Evolutionary conservation across 305 asterid genomes (phyloP), one percentile per base, ranked within the genome.

Genomic region (Fraxinus platypoda): DNA sequence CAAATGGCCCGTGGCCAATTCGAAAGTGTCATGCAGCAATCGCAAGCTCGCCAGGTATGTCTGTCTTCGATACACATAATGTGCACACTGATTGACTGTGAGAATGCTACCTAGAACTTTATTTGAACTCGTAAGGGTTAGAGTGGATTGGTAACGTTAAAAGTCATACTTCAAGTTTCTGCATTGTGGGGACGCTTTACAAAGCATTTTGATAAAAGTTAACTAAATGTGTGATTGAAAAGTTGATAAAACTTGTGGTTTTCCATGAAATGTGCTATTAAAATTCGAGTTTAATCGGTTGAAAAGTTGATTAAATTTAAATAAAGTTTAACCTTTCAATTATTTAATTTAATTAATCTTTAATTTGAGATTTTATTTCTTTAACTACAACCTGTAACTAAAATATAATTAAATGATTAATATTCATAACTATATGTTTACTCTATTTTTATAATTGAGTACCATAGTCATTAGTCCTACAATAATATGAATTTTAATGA

Each of bases 1-100:
- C 99, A 91, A 83, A 8, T 87, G 84, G 97, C 95, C 25, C 98
- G 97, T 15, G 97, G 97, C 70, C 98, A 94, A 78, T 94, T 95
- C 38, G 97, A 93, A 43, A 87, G 85, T 79, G 88, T 95, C 85
- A 90, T 93, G 98, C 97, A 95, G 83, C 94, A 94, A 85, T 82
- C 97, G 49, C 97, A 94, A 90, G 97, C 95, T 87, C 91, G 86
- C 75, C 96, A 93, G 94, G 97, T 95, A 74, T 71, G 26, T 25
- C 54, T 70, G 12, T 49, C 72, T 78, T 19, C 17, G 31, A 11
- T 15, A 25, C 41, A 70, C 15, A 38, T 7, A 46, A 59, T n/a
- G 19, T 15, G 43, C 37, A 52, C 76, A 34, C 43, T 38, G 17
- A 43, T 64, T 64, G 21, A 30, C 34, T 7, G 9, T 15, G 41